Evolutionary conservation across 2,329 filamentous ascomycete genomes (phyloP), one percentile per base, ranked within the genome.

Genomic region (Fusarium udum): DNA sequence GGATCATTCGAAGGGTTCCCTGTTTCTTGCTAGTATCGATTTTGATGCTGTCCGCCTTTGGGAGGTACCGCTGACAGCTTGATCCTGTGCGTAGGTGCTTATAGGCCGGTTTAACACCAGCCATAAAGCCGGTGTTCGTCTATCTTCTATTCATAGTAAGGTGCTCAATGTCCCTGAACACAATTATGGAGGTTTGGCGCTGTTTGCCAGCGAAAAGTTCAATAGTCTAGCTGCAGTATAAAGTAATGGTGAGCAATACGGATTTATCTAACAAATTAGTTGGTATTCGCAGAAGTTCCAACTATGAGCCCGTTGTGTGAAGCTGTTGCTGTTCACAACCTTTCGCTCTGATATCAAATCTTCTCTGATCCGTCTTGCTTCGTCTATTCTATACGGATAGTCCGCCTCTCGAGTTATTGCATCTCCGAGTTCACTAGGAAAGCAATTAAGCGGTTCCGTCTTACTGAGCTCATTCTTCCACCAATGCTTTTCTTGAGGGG

Each of bases 401-500:
- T 48, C 34, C 61, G 16, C 34, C 58, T 52, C 28, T n/a, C 26
- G 18, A 26, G 9, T 34, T 15, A 55, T 55, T 3, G 4, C 3
- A 32, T n/a, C 58, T 3, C 3, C 28, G 6, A 42, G 20, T 24
- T 42, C 28, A 4, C 22, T 26, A 3, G 28, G 48, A 42, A 61
- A n/a, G 3, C 2, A 4, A 34, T 22, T 28, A 15, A 42, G 37
- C 7, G 55, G 51, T 13, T 60, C 51, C 7, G 58, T 46, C 14
- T 48, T 49, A 9, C 67, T 48, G 11, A 73, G 36, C 16, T 56
- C 26, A 28, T 55, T 31, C 7, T 32, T 28, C 71, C 82, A 84
- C 84, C 84, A 85, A 45, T 80, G 63, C 22, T 67, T 71, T 73
- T 83, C 83, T 76, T 86, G 84, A 3, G 83, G 84, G 22, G 83